phyloP scores from a whole-genome alignment of 805 yeast species.

The Dipodascopsis uninucleata region DNA sequence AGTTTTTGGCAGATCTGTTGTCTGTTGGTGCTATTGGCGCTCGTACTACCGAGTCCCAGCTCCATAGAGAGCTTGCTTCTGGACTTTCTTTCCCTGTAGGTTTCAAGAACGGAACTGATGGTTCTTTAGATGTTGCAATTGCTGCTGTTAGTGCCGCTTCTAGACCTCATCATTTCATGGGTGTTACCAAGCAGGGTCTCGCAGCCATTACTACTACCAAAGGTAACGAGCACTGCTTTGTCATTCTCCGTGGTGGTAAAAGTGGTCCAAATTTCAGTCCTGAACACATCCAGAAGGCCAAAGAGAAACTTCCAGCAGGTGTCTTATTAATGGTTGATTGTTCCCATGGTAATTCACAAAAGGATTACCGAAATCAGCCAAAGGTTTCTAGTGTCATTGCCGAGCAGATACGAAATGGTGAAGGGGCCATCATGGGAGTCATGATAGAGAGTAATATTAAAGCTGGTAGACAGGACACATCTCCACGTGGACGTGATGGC shows the following conservation, averaged over 20 bases:
- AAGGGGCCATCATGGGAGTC: conserved; percentile 75
- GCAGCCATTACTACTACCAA: conserved; percentile 95
- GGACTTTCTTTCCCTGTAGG: conserved; percentile 98
- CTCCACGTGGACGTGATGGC: conserved; percentile 52
- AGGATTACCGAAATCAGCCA: conserved; percentile 91
- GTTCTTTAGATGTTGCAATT: conserved; percentile 86
- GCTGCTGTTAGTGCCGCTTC: conserved; percentile 93
- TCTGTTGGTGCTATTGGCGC: conserved; percentile 99
- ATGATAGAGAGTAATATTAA: conserved; percentile 93
- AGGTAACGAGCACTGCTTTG: conserved; percentile 86
- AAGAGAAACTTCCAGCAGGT: conserved; percentile 53
- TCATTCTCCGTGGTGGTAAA: conserved; percentile 94
- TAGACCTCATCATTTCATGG: conserved; percentile 88
- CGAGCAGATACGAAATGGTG: conserved; percentile 75
- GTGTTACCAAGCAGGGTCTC: conserved; percentile 93
- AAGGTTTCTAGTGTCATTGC: conserved; percentile 74
- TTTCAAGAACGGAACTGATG: conserved; percentile 97
- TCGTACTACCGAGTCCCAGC: conserved; percentile 96
- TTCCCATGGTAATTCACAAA: conserved; percentile 92
- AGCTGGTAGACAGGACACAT: conserved; percentile 89
- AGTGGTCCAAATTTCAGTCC: conserved; percentile 86
- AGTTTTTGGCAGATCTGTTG: conserved; percentile 81
- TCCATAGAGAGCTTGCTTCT: conserved; percentile 94
- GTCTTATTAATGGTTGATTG: conserved; percentile 83
- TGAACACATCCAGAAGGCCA: conserved; percentile 63